Percentiles rank a stretch among this genome's conserved stretches.
These are phyloP conservation scores for Malbranchea zuffiana DNA, from an alignment of 2,329 filamentous ascomycete species.

Conservation along the genomic window DNA sequence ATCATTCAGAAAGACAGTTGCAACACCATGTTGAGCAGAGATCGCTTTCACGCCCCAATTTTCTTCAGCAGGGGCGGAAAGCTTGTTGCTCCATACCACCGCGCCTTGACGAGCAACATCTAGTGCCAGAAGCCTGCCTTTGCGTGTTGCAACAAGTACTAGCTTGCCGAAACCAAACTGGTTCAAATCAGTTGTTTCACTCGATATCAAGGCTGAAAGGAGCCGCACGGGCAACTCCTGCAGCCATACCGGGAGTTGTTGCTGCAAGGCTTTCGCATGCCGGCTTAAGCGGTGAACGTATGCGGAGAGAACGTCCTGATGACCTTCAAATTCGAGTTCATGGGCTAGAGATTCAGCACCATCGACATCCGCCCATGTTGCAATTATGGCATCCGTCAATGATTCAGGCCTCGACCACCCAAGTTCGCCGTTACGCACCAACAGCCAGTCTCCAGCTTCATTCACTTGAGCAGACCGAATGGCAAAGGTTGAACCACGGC, in stretches of 20 bases:
- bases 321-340: conserved; percentile 74
- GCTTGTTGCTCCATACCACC: conserved; percentile 63
- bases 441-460: conserved; percentile 61
- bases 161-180: conserved; percentile 84
- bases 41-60: conserved; percentile 60
- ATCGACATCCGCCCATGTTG: conserved; percentile 67
- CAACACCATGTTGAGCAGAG: conserved; percentile 48
- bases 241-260: conserved; percentile 60
- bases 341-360: conserved; percentile 63
- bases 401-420: conserved; percentile 77
- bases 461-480: conserved; percentile 63
- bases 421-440: conserved; percentile 70
- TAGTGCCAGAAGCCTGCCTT: conserved; percentile 68
- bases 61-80: conserved; percentile 47
- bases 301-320: conserved; percentile 67
- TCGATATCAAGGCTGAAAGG: conserved; percentile 49
- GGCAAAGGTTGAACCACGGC: conserved; percentile 60
- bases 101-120: conserved; percentile 64
- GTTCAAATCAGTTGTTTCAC: conserved; percentile 42
- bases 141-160: conserved; percentile 66
- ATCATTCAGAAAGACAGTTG: conserved; percentile 49
- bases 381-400: conserved; percentile 66
- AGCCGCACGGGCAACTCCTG: conserved; percentile 58
- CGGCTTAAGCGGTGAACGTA: conserved; percentile 79
- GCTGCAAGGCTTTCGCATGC: conserved; percentile 65